Evolutionary conservation across 345 rosid species (phyloP).

Genomic region (Salix brachista): DNA sequence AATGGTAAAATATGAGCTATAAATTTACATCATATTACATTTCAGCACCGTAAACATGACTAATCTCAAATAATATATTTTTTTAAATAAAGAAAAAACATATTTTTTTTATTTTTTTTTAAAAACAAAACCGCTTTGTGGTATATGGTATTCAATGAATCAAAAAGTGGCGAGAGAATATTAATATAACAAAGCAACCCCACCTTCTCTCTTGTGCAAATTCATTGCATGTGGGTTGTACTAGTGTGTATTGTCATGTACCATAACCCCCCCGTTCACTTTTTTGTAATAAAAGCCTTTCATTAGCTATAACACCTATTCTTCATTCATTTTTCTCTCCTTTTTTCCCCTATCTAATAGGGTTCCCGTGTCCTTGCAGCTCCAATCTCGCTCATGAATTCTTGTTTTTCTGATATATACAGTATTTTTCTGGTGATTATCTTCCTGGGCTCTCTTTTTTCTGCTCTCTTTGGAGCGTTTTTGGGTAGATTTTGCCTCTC

Average conservation of each 20-base stretch:
- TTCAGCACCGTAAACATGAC: not conserved
- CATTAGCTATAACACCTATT: not conserved
- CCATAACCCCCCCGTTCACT: constrained; percentile 10
- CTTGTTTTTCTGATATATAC: constrained; percentile 17
- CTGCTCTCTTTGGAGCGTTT: constrained; percentile 82
- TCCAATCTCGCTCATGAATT: constrained; percentile 50
- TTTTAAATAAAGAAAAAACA: no score
- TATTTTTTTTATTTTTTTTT: no score
- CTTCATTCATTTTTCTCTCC: constrained; percentile 11
- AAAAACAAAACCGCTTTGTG: not conserved
- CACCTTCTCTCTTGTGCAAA: constrained; percentile 27
- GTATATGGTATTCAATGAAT: constrained; percentile 25
- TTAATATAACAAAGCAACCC: constrained; percentile 29
- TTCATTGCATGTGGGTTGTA: constrained; percentile 60
- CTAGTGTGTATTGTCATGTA: constrained; percentile 30
- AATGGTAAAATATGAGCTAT: no score
- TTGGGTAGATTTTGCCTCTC: constrained; percentile 41
- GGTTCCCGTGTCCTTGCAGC: constrained; percentile 45
- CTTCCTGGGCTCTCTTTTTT: constrained; percentile 45
- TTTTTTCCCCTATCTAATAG: constrained; percentile 88
- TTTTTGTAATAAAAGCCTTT: constrained; percentile 9
- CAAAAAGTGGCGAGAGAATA: constrained; percentile 29
- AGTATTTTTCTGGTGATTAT: constrained; percentile 13
- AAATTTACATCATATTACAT: no score
- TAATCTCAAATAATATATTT: not conserved